These are phyloP conservation scores for Rhizopus stolonifer DNA, from an alignment of 371 early-diverging fungal genomes.

Conservation along the genomic window DNA sequence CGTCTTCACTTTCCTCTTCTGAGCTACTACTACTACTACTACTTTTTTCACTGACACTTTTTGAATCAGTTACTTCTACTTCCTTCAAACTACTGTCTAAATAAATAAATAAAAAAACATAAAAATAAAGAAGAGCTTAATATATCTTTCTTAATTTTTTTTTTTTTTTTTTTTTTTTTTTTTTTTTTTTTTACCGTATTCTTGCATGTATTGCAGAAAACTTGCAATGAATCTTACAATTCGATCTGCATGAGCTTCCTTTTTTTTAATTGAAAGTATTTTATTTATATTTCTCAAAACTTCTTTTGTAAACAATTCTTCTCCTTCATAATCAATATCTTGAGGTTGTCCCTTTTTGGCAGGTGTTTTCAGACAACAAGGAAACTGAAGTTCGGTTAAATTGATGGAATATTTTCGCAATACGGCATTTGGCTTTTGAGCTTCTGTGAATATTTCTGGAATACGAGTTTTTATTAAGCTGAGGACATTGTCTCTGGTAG, in stretches of 20 bases:
- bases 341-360: conserved; percentile 43
- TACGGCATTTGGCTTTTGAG: conserved; percentile 64
- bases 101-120: not conserved
- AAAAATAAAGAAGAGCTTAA: too few species aligned
- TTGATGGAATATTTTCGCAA: conserved; percentile 73
- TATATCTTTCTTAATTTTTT: too few species aligned
- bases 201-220: conserved; percentile 71
- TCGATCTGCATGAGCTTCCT: conserved; percentile 72
- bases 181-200: conserved; percentile 49
- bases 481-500: conserved; percentile 21
- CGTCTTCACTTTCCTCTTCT: conserved; percentile 7
- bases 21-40: conserved; percentile 1
- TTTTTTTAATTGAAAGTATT: conserved; percentile 69
- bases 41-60: not conserved
- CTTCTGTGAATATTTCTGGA: conserved; percentile 76
- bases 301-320: conserved; percentile 64
- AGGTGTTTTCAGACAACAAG: conserved; percentile 49
- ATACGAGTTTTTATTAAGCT: conserved; percentile 44
- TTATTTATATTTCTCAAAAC: conserved; percentile 74
- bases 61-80: conserved; percentile 4
- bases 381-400: conserved; percentile 74
- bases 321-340: conserved; percentile 52
- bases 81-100: conserved; percentile 10
- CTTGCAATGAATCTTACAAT: conserved; percentile 73
- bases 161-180: too few species aligned